Percentiles rank a stretch among this genome's conserved stretches.
Conservation (phyloP, 2,329 filamentous ascomycete species). For the Colletotrichum tamarilloi region DNA sequence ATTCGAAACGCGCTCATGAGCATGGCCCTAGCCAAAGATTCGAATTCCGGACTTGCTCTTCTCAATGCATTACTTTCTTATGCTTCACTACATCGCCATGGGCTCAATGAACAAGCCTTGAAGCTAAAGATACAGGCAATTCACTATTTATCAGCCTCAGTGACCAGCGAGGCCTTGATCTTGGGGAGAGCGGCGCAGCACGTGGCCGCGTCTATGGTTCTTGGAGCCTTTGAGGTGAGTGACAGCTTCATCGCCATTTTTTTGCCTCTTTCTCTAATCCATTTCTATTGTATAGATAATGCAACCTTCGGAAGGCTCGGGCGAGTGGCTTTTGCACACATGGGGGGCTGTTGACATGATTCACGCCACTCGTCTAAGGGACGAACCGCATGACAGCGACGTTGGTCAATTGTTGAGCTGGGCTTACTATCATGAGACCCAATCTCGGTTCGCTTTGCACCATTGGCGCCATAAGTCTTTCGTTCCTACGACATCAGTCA, state of each 20-base stretch:
- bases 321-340: constrained; percentile 18
- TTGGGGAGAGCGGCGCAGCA: neutral
- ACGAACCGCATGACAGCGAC: neutral
- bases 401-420: neutral
- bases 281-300: neutral
- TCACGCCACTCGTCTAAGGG: neutral
- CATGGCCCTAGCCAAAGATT: neutral
- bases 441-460: constrained; percentile 9
- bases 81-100: constrained; percentile 11
- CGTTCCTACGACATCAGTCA: neutral
- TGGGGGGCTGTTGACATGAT: constrained; percentile 15
- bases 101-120: neutral
- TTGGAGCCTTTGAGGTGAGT: constrained; percentile 16
- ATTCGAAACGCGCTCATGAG: constrained; percentile 9
- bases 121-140: constrained; percentile 10
- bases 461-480: constrained; percentile 6
- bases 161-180: neutral
- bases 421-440: constrained; percentile 14
- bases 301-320: neutral
- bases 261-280: neutral
- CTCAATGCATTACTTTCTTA: neutral
- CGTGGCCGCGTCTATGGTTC: constrained; percentile 16
- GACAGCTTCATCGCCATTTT: too few relatives aligned
- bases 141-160: neutral
- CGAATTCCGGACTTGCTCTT: neutral